Evolutionary conservation across 306 rosid genomes (phyloP).

Genomic region (Acmispon strigosus): DNA sequence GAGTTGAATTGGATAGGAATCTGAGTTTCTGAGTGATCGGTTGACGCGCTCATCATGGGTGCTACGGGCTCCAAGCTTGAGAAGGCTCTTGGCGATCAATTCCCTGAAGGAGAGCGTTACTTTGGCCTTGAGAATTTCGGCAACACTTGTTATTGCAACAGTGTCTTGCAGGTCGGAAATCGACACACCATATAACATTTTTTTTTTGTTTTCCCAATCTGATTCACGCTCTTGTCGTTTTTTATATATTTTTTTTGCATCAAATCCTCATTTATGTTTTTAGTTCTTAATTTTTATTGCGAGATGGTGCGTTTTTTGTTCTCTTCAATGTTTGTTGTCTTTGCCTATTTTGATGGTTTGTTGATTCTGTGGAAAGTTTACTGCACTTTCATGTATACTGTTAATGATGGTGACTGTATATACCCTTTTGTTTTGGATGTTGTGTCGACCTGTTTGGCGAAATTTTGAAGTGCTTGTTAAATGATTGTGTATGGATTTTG

Average conservation of each 20-base stretch:
- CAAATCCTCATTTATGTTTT: too few relatives aligned
- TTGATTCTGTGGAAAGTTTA: background rate
- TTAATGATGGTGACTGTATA: background rate
- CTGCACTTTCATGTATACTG: background rate
- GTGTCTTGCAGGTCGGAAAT: slow-evolving; percentile 83
- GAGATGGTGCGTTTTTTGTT: too few relatives aligned
- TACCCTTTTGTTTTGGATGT: background rate
- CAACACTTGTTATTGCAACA: slow-evolving; percentile 96
- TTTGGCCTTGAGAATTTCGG: slow-evolving; percentile 98
- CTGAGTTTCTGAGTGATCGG: slow-evolving; percentile 35
- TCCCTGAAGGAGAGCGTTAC: slow-evolving; percentile 98
- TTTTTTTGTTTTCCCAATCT: too few relatives aligned
- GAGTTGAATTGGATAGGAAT: slow-evolving; percentile 46
- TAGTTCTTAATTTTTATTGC: too few relatives aligned
- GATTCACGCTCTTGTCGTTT: background rate
- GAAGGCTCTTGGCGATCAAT: slow-evolving; percentile 99
- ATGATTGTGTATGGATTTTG: background rate
- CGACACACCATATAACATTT: too few relatives aligned
- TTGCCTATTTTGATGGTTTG: background rate
- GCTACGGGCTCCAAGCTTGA: slow-evolving; percentile 98
- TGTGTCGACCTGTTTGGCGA: background rate
- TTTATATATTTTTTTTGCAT: background rate
- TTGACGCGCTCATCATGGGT: slow-evolving; percentile 66
- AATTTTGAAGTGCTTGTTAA: background rate
- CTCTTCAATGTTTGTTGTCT: background rate